Base-by-base conservation (phyloP, 768 basidiomycete genomes). In the Melanogaster broomeanus region DNA sequence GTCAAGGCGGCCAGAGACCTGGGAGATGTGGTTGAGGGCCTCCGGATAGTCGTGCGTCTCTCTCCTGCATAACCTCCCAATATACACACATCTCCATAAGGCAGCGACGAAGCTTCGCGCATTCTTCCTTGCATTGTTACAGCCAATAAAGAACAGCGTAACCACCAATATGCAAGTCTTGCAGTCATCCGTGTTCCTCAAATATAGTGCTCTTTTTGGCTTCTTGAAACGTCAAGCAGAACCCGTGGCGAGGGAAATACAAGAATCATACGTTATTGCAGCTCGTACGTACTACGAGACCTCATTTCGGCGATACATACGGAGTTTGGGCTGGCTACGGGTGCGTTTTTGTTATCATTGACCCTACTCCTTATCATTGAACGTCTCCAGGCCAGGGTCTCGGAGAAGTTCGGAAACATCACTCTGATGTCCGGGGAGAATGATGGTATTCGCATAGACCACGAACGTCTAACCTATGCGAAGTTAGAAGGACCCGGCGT, bases 221-320 rank as follows among this genome's bases (percentile, higher is more conserved):
- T 99, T 98, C 65, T 76, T 99, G 33, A 84, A 87, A 56, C 84
- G 91, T 3, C 89, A 93, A 55, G 89, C 89, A 6, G 78, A 86
- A 9, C 77, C 77, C 30, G 88, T 94, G 27, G 94, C 97, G 3
- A 79, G 79, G 41, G 95, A 98, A 67, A 74, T 99, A 21, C 93
- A 93, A 65, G 77, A 92, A 45, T 86, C 90, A 3, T 99, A 99
- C 67, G 73, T 88, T 25, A 81, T 81, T 30, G 83, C 89, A 24
- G 88, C 90, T 13, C 84, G 94, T 35, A 80, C 90, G 19, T 99
- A 97, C 67, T 98, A 93, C 53, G 97, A 99, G 72, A 98, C 97
- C 19, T 92, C 88, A 1, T 95, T 98, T 66, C 76, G 97, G 55
- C 75, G 97, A 38, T 99, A 98, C 66, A 79, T 85, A 21, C 78